A percentile compares a stretch with the other conserved stretches of the same genome.
Conservation (phyloP, 306 rosid genomes). For the Vigna unguiculata region DNA sequence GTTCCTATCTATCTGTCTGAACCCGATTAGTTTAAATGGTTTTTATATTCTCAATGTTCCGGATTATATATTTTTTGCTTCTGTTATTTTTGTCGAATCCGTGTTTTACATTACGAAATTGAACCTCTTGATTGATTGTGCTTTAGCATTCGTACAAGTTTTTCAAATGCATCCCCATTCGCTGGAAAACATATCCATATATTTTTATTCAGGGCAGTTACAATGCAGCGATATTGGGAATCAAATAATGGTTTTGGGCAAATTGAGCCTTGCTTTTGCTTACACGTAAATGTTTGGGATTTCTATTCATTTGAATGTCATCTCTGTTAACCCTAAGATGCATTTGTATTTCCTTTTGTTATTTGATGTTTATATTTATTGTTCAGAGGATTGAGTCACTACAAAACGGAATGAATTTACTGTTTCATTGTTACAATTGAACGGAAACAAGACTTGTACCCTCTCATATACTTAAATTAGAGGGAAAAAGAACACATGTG, state of each 20-base stretch:
- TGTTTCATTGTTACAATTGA: background rate
- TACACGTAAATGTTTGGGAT: background rate
- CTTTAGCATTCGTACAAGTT: background rate
- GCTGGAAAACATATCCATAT: too few relatives aligned
- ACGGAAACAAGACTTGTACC: background rate
- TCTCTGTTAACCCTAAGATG: background rate
- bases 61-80: background rate
- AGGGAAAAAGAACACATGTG: background rate
- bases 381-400: background rate
- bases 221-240: too few relatives aligned
- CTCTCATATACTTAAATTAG: background rate
- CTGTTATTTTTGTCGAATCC: background rate
- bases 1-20: background rate
- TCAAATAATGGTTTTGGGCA: too few relatives aligned
- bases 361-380: background rate
- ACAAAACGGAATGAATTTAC: background rate
- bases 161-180: background rate
- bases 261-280: background rate
- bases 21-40: conserved; percentile 19
- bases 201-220: too few relatives aligned
- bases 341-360: background rate
- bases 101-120: background rate
- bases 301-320: background rate
- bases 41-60: conserved; percentile 18
- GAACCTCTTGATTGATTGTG: background rate